Evolutionary conservation across 768 basidiomycete genomes (phyloP).

Genomic region (Crassisporium funariophilum): DNA sequence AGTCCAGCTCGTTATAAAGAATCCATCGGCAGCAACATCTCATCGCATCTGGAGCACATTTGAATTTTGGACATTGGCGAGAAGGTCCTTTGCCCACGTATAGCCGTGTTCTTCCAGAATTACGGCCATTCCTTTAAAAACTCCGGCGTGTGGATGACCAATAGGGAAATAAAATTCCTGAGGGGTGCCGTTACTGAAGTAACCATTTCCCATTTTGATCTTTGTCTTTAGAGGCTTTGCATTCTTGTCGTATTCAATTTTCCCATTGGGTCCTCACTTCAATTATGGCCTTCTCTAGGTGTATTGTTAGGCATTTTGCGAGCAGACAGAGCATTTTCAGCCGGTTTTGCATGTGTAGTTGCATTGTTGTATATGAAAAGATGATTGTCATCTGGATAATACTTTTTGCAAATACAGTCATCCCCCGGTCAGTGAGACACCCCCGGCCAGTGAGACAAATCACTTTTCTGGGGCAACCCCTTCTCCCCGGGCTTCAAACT

Average conservation of each 20-base stretch:
- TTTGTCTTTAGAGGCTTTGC: slow-evolving; percentile 26
- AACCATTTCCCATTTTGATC: slow-evolving; percentile 29
- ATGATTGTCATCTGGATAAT: slow-evolving; percentile 31
- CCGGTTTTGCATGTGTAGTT: slow-evolving; percentile 31
- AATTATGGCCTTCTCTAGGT: slow-evolving; percentile 9
- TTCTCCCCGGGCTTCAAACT: no score
- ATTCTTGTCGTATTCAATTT: slow-evolving; percentile 21
- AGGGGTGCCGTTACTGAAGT: slow-evolving; percentile 18
- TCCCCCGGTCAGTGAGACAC: no score
- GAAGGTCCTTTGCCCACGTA: slow-evolving; percentile 25
- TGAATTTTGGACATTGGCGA: slow-evolving; percentile 31
- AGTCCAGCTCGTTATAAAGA: slow-evolving; percentile 40
- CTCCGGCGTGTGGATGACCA: slow-evolving; percentile 22
- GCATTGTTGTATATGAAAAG: slow-evolving; percentile 20
- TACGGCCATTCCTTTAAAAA: slow-evolving; percentile 40
- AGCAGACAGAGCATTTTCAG: slow-evolving; percentile 29
- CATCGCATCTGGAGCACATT: slow-evolving; percentile 15
- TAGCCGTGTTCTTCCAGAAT: slow-evolving; percentile 28
- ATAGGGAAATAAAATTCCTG: slow-evolving; percentile 36
- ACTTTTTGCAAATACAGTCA: slow-evolving; percentile 17
- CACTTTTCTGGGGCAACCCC: no score
- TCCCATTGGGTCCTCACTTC: slow-evolving; percentile 16
- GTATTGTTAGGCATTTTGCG: slow-evolving; percentile 29
- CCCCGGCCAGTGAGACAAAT: no score
- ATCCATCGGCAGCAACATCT: slow-evolving; percentile 33